Evolutionary conservation across 805 yeast species (phyloP).

Genomic region (Starmera dryadoides): DNA sequence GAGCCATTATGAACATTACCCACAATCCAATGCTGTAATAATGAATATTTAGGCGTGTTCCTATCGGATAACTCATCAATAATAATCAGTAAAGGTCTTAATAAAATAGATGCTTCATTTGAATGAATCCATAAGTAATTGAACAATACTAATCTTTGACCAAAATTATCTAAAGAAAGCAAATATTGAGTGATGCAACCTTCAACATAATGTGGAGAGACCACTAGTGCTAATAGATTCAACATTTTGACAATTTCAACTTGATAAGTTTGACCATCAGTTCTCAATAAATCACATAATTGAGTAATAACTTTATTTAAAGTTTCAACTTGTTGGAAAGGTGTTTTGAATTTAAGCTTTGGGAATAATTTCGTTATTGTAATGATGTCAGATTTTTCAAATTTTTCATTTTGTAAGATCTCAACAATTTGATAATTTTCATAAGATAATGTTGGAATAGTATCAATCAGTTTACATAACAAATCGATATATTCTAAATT

Average conservation of each 20-base stretch:
- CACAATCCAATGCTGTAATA: constrained; percentile 43
- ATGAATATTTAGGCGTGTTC: constrained; percentile 33
- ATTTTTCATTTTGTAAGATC: constrained; percentile 11
- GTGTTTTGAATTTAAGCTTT: constrained; percentile 18
- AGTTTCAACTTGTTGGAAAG: constrained; percentile 15
- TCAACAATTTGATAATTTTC: constrained; percentile 25
- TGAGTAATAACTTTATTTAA: constrained; percentile 12
- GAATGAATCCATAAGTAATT: constrained; percentile 73
- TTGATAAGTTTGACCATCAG: constrained; percentile 41
- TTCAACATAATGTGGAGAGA: constrained; percentile 53
- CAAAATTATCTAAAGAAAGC: constrained; percentile 28
- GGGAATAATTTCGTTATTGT: constrained; percentile 24
- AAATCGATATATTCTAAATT: constrained; percentile 27
- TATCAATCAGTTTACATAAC: constrained; percentile 30
- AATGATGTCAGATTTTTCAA: constrained; percentile 13
- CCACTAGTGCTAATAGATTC: constrained; percentile 50
- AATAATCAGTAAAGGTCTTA: constrained; percentile 58
- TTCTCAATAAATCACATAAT: constrained; percentile 11
- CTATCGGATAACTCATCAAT: constrained; percentile 52
- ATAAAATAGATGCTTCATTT: constrained; percentile 38
- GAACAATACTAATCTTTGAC: constrained; percentile 45
- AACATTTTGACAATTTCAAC: constrained; percentile 64
- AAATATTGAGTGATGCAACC: constrained; percentile 62
- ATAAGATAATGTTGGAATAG: constrained; percentile 37
- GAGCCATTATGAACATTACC: constrained; percentile 43